Percentiles rank a stretch among this genome's conserved stretches.
Conservation (phyloP, 805 yeast genomes). For the Saccharomyces eubayanus region DNA sequence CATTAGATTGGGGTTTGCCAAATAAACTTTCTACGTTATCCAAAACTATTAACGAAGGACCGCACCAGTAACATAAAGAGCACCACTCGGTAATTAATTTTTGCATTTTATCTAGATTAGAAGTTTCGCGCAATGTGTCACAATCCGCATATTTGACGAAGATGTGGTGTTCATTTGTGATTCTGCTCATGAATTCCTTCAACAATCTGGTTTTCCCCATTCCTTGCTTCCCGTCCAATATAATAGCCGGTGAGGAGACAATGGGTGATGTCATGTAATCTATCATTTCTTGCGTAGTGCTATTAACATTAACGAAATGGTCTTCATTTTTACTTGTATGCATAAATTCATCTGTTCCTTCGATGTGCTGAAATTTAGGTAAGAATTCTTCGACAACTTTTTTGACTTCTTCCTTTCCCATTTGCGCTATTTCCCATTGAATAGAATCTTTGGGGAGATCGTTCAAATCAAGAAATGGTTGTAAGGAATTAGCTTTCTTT, state of each 20-base stretch:
- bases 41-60: conserved; percentile 64
- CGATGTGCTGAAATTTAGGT: neutral
- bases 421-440: neutral
- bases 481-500: neutral
- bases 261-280: conserved; percentile 14
- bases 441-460: neutral
- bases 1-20: conserved; percentile 44
- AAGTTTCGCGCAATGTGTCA: conserved; percentile 37
- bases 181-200: conserved; percentile 32
- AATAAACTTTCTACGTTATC: conserved; percentile 73
- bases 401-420: neutral
- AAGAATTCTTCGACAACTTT: neutral
- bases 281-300: conserved; percentile 2
- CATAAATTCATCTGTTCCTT: neutral
- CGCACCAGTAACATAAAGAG: conserved; percentile 55
- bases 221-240: conserved; percentile 69
- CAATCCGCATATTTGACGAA: conserved; percentile 42
- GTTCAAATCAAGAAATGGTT: neutral
- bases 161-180: conserved; percentile 31
- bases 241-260: conserved; percentile 36
- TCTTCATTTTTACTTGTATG: neutral
- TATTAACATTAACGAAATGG: conserved; percentile 1
- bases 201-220: conserved; percentile 67
- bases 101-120: conserved; percentile 33
- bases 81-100: conserved; percentile 38